Evolutionary conservation across 768 basidiomycete species (phyloP), one percentile per base, ranked within the genome.

Genomic region (Tephrocybe sp.): DNA sequence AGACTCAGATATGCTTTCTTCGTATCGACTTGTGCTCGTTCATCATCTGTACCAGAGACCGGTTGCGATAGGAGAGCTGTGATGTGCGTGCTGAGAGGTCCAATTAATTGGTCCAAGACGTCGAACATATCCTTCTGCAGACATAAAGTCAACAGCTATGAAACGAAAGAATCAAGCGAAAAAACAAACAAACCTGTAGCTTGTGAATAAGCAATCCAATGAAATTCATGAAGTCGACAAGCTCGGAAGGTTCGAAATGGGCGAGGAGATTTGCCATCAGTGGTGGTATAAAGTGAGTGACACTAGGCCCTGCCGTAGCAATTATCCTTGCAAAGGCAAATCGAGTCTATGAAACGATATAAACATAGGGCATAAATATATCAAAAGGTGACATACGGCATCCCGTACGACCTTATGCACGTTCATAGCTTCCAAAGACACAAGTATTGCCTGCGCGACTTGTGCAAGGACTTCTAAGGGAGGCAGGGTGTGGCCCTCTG

Each of bases 171-270:
- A 53, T 22, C 2, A 16, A 19, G 4, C 4, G 22, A 16, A 7
- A 46, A 26, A 49, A 38, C 48, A 32, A 38, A 54, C 66, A 48
- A 53, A 93, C 95, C 76, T 92, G 90, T 48, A 98, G 80, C 64
- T 90, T 90, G 66, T 96, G 92, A 46, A 95, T 86, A 47, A 98
- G 73, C 8, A 97, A 74, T 6, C 88, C 88, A 48, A 99, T 88
- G 73, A 99, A 98, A 61, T 87, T 89, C 78, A 98, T 87, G 61
- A 98, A 96, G 63, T 99, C 97, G 23, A 89, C 85, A 51, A 99
- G 73, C 67, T 99, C 97, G 6, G 87, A 81, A 1, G 93, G 87
- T 57, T 97, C 92, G 61, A 95, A 94, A 59, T 96, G 90, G 2
- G 85, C 80, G 45, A 98, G 81, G n/a, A 98, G 81, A 64, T 90